Percentiles rank a stretch among this genome's conserved stretches.
These are phyloP conservation scores for Neospermospora avenae DNA, from an alignment of 2,329 filamentous ascomycete species.

Conservation along the genomic window DNA sequence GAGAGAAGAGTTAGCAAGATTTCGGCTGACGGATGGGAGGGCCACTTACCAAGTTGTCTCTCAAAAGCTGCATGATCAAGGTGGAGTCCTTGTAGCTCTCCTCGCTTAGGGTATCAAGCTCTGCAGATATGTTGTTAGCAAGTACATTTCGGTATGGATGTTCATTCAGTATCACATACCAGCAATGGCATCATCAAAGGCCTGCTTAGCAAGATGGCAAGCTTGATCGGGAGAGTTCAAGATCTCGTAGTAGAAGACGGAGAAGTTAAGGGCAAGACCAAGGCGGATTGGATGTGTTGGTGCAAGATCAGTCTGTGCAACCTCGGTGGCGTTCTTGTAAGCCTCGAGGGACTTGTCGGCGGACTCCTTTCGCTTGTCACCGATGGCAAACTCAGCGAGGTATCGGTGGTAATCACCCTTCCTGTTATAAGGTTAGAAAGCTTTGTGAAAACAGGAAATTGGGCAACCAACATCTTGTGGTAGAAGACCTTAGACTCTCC, in stretches of 20 bases:
- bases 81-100: slow-evolving; percentile 99
- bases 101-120: slow-evolving; percentile 96
- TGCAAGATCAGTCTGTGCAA: slow-evolving; percentile 83
- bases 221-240: slow-evolving; percentile 97
- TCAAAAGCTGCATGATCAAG: slow-evolving; percentile 97
- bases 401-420: slow-evolving; percentile 99
- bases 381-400: slow-evolving; percentile 92
- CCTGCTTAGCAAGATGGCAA: slow-evolving; percentile 95
- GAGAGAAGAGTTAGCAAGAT: slow-evolving; percentile 7
- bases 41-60: slow-evolving; percentile 71
- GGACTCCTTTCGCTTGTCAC: slow-evolving; percentile 91
- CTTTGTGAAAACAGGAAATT: neutral
- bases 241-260: slow-evolving; percentile 99
- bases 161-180: slow-evolving; percentile 43
- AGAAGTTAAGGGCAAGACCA: slow-evolving; percentile 91
- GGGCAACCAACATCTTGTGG: slow-evolving; percentile 84
- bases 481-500: slow-evolving; percentile 99
- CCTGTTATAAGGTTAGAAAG: slow-evolving; percentile 50
- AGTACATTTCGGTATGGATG: neutral
- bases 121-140: slow-evolving; percentile 22
- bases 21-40: neutral
- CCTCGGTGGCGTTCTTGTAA: slow-evolving; percentile 92
- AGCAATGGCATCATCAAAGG: slow-evolving; percentile 95
- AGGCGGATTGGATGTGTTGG: slow-evolving; percentile 92
- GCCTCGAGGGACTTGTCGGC: slow-evolving; percentile 94